Evolutionary conservation across 2,329 filamentous ascomycete species (phyloP), one percentile per base, ranked within the genome.

Genomic region (Monilinia vaccinii-corymbosi): DNA sequence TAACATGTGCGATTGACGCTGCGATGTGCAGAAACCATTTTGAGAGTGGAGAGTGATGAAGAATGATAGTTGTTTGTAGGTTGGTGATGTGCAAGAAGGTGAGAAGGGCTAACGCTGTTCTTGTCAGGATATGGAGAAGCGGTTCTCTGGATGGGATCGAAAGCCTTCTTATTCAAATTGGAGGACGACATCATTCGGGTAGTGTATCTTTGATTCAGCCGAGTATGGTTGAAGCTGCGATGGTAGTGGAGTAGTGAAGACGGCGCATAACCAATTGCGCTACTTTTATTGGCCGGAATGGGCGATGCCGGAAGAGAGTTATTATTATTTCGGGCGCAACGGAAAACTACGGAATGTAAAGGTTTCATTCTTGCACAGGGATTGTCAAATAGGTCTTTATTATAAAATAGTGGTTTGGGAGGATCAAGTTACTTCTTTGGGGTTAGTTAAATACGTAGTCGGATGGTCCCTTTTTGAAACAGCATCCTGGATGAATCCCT

Each of bases 1-100:
- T 61, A 16, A 78, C 3, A 85, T 74, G 18, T 78, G 74, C 71
- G 83, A 75, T 55, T 81, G 92, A 89, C 62, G 16, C 44, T 56
- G 21, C 44, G 34, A 42, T 61, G 34, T 31, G 25, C 48, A 23
- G 62, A 51, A 44, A 60, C 50, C 60, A 63, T 61, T 60, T 56
- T 71, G 64, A 65, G 62, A 58, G 70, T 67, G 56, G 65, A 67
- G 52, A 67, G 65, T 40, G 67, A 70, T 53, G 69, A 68, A 60
- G 60, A 67, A 61, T 67, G 61, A 56, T 56, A 66, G 42, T 66
- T 65, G 47, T 58, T 64, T 60, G 64, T 64, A 65, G 59, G 62
- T 63, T 56, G 63, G 38, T 48, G 67, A 58, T 53, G 68, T 62
- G 59, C 66, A 58, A 61, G 66, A 63, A 48, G 66, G 32, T 59